Percentiles rank a stretch among this genome's conserved stretches.
Evolutionary conservation across 2,329 filamentous ascomycete genomes (phyloP).

Genomic region (Falciphora oryzae): DNA sequence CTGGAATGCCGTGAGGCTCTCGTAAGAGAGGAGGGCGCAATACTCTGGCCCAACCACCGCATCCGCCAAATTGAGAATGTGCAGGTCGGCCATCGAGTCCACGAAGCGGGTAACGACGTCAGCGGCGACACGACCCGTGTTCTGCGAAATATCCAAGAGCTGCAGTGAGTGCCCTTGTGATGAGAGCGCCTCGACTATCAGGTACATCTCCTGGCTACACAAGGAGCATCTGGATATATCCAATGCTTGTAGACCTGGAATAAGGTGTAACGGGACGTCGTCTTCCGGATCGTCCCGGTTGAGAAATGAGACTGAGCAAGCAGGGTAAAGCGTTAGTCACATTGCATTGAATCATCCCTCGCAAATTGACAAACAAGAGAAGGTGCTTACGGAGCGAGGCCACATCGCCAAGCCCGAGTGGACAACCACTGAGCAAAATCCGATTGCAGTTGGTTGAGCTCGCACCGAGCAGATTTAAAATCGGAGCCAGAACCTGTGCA

Average conservation of each 20-base stretch:
- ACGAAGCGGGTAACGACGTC: constrained; percentile 39
- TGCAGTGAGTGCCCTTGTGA: constrained; percentile 34
- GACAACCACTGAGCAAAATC: constrained; percentile 44
- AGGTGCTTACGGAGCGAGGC: constrained; percentile 38
- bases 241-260: constrained; percentile 38
- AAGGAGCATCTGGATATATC: constrained; percentile 47
- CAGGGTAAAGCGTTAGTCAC: background rate
- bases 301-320: background rate
- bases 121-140: constrained; percentile 45
- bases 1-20: constrained; percentile 35
- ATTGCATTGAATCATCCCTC: background rate
- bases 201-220: constrained; percentile 40
- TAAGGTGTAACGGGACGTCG: constrained; percentile 9
- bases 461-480: constrained; percentile 37
- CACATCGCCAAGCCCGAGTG: constrained; percentile 39
- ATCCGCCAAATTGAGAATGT: constrained; percentile 43
- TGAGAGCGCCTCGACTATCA: constrained; percentile 42
- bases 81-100: constrained; percentile 36
- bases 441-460: constrained; percentile 45
- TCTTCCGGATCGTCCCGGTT: background rate
- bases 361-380: background rate
- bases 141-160: constrained; percentile 46
- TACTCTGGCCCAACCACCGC: constrained; percentile 41
- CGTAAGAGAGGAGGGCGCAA: constrained; percentile 40
- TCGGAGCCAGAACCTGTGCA: constrained; percentile 30